Evolutionary conservation across 768 basidiomycete species (phyloP).

Genomic region (Chlorophyllum brunneum): DNA sequence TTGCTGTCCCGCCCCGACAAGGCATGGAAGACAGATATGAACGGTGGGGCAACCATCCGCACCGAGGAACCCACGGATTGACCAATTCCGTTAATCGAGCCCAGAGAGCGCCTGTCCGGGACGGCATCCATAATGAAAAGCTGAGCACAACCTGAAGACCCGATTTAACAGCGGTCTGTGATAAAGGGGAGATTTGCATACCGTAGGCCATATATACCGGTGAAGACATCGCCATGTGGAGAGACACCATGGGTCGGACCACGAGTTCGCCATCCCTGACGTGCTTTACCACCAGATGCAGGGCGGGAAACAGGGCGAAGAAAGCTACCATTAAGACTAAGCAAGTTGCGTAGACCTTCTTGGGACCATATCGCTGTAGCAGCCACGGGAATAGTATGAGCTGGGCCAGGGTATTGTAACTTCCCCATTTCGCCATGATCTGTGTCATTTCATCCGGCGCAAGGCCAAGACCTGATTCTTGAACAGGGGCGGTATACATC

Average conservation of each 20-base stretch:
- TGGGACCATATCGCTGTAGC: constrained; percentile 46
- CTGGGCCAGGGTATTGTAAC: constrained; percentile 50
- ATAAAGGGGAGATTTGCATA: too few species aligned
- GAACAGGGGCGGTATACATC: constrained; percentile 44
- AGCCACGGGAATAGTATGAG: constrained; percentile 42
- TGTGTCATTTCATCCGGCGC: constrained; percentile 51
- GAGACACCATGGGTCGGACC: not conserved
- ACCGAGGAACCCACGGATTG: constrained; percentile 35
- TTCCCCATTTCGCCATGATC: constrained; percentile 45
- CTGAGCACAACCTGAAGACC: constrained; percentile 9
- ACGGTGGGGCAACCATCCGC: constrained; percentile 48
- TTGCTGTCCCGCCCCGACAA: constrained; percentile 42
- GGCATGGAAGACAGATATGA: constrained; percentile 56
- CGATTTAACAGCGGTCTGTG: too few species aligned
- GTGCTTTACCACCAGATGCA: not conserved
- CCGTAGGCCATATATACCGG: constrained; percentile 11
- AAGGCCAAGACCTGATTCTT: constrained; percentile 54
- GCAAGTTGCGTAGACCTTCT: constrained; percentile 34
- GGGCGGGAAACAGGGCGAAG: constrained; percentile 17
- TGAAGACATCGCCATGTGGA: constrained; percentile 10
- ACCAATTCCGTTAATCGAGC: constrained; percentile 12
- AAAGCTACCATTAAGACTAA: constrained; percentile 13
- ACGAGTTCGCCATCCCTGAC: not conserved
- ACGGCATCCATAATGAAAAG: constrained; percentile 14
- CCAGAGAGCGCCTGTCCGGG: constrained; percentile 19